Conservation (phyloP, 306 rosid genomes). For the Lathyrus aphaca region DNA sequence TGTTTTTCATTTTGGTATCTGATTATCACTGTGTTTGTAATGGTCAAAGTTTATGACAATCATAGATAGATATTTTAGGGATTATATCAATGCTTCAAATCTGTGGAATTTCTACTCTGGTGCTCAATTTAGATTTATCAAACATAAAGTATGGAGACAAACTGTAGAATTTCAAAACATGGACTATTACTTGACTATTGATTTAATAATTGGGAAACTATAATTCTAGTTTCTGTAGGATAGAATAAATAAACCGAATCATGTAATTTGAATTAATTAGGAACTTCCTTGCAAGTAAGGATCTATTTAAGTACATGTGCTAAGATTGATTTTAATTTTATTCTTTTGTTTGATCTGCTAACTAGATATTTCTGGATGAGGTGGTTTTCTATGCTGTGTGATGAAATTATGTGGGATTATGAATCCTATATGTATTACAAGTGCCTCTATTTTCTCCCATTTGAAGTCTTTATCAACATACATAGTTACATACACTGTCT, state of each 20-base stretch:
- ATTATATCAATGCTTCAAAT: background rate
- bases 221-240: background rate
- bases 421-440: background rate
- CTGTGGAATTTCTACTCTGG: no score
- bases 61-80: background rate
- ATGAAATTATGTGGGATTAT: no score
- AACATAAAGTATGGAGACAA: no score
- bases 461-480: background rate
- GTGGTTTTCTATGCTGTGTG: no score
- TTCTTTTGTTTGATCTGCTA: background rate
- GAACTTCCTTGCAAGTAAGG: background rate
- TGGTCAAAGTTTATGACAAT: background rate
- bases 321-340: background rate
- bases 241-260: background rate
- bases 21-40: background rate
- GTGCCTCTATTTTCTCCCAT: background rate
- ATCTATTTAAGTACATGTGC: background rate
- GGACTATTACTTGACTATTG: background rate
- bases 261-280: conserved; percentile 18
- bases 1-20: background rate
- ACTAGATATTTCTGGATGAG: background rate
- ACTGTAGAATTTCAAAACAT: background rate
- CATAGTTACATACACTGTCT: no score
- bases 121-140: no score
- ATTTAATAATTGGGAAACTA: background rate